Evolutionary conservation across 2,329 filamentous ascomycete genomes (phyloP), one percentile per base, ranked within the genome.

Genomic region (Zalaria obscura): DNA sequence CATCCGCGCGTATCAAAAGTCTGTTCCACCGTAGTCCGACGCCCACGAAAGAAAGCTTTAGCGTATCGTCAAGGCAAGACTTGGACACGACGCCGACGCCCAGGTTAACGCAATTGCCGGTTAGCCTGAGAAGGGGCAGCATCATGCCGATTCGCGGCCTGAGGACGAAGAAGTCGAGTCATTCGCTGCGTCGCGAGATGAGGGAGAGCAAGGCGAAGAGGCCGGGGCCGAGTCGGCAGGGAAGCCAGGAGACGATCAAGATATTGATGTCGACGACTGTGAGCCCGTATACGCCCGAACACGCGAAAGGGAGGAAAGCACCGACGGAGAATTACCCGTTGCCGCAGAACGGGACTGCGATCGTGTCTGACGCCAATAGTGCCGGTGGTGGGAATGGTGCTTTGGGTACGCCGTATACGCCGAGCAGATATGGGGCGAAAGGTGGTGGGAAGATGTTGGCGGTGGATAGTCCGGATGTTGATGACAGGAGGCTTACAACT

Each of bases 61-160:
- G 18, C 18, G 18, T 18, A 18, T 41, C 47, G 44, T 28, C 41
- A 39, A 25, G 29, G 29, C 2, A 32, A n/a, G 7, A 32, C 7
- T n/a, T 32, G 7, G 7, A 34, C 35, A 40, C 39, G 5, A 46
- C 47, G 3, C 51, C 54, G 5, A 51, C 48, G n/a, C 48, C 50
- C 3, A 52, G 47, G 1, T 52, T 52, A 10, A 45, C 53, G 4
- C 51, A 52, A 4, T 44, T 57, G 1, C 54, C 56, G 18, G 46
- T 51, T 8, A 53, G 56, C 36, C 43, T 55, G 9, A 58, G 18
- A 18, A 18, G 58, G 42, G 54, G 55, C 9, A 55, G 56, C 26
- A 55, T 57, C 45, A 52, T 48, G 34, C 56, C 56, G 2, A 50
- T 58, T 7, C 50, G 53, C 8, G 53, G 49, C 5, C 46, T 58